Evolutionary conservation across 805 yeast species (phyloP).

Genomic region (Teunomyces aglyptinius): DNA sequence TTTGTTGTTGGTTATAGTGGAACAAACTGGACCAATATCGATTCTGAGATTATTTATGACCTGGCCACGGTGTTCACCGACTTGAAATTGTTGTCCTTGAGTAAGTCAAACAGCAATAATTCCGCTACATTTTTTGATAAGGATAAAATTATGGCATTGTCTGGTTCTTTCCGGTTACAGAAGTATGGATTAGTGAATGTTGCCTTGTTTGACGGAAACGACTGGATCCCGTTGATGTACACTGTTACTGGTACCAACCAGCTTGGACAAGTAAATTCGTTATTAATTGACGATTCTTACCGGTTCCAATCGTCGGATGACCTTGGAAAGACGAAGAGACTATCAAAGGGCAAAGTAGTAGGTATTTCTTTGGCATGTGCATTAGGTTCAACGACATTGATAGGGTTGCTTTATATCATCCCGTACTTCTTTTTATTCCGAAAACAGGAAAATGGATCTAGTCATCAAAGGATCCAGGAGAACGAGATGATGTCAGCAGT

Average conservation of each 20-base stretch:
- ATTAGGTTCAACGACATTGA: conserved; percentile 38
- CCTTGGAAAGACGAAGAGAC: conserved; percentile 13
- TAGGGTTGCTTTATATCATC: conserved; percentile 41
- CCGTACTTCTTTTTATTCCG: conserved; percentile 38
- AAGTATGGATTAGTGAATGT: conserved; percentile 56
- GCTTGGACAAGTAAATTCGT: conserved; percentile 29
- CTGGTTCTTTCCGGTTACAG: conserved; percentile 54
- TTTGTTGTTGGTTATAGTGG: conserved; percentile 47
- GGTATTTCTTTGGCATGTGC: conserved; percentile 48
- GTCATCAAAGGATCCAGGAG: conserved; percentile 37
- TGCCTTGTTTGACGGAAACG: conserved; percentile 62
- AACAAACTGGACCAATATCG: conserved; percentile 46
- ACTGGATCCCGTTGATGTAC: conserved; percentile 66
- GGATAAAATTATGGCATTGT: conserved; percentile 49
- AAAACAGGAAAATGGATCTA: conserved; percentile 17
- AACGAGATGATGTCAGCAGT: conserved; percentile 45
- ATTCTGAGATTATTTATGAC: conserved; percentile 24
- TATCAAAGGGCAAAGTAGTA: conserved; percentile 42
- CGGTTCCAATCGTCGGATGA: conserved; percentile 38
- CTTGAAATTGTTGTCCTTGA: conserved; percentile 40
- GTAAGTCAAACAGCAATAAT: conserved; percentile 26
- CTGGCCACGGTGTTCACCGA: conserved; percentile 43
- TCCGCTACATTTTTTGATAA: conserved; percentile 39
- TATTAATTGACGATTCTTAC: conserved; percentile 34
- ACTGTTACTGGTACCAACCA: conserved; percentile 22